A percentile compares a stretch with the other conserved stretches of the same genome.
Evolutionary conservation across 257 asterid species (phyloP).

Genomic region (Ocimum tenuiflorum): DNA sequence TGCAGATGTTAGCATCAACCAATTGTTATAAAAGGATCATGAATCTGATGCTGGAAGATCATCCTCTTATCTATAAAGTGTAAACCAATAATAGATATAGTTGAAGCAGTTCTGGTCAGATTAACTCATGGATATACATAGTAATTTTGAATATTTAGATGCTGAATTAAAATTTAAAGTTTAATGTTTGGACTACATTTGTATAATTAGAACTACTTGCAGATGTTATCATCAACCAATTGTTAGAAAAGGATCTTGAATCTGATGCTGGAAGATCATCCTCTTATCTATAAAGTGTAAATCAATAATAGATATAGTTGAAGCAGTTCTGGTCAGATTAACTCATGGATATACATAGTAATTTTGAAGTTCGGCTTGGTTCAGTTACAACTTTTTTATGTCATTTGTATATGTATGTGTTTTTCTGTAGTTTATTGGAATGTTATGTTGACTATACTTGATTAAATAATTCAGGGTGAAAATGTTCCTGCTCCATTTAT

Average conservation of each 20-base stretch:
- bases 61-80: neutral
- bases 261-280: neutral
- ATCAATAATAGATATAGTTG: neutral
- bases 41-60: neutral
- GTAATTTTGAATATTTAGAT: neutral
- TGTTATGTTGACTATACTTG: slow-evolving; percentile 18
- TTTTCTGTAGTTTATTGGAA: neutral
- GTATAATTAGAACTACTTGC: too few relatives aligned
- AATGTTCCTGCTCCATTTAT: slow-evolving; percentile 88
- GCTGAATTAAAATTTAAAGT: neutral
- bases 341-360: neutral
- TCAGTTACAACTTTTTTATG: neutral
- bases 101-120: neutral
- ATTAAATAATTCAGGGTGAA: slow-evolving; percentile 55
- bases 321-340: neutral
- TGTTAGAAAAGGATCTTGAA: neutral
- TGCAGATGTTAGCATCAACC: neutral
- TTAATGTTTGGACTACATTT: too few relatives aligned
- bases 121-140: neutral
- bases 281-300: neutral
- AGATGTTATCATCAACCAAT: neutral
- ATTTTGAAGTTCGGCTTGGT: neutral
- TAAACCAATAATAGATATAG: neutral
- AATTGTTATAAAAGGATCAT: neutral
- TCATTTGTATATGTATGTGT: neutral